These are phyloP conservation scores for Penstemon eatonii DNA, from an alignment of 257 asterid species.

Conservation along the genomic window DNA sequence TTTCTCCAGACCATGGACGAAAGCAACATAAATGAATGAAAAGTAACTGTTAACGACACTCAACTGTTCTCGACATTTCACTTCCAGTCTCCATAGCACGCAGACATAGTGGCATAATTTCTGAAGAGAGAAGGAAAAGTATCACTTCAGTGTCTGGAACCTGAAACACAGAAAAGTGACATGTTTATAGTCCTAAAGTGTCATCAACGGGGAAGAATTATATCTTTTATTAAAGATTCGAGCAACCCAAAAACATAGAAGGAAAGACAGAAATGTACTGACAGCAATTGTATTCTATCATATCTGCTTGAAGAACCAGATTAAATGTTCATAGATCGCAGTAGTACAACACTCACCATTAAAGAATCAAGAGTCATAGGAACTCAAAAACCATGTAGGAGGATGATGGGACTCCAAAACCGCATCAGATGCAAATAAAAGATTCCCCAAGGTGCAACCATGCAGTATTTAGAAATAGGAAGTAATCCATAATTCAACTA, in stretches of 20 bases:
- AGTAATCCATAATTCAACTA: background rate
- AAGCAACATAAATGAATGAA: background rate
- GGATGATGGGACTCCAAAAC: background rate
- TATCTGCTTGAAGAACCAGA: background rate
- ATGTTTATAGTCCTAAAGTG: background rate
- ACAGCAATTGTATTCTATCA: background rate
- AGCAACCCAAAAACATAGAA: background rate
- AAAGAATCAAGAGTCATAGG: too few species aligned
- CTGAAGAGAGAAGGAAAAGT: conserved; percentile 35
- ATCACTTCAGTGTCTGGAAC: conserved; percentile 31
- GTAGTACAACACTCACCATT: background rate
- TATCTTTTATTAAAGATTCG: background rate
- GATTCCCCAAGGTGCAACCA: background rate
- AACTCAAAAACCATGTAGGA: background rate
- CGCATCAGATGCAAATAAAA: background rate
- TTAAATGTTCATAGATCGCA: background rate
- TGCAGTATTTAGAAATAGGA: background rate
- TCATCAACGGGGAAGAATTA: background rate
- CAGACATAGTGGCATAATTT: conserved; percentile 41
- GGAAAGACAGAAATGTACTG: background rate
- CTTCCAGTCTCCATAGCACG: conserved; percentile 36
- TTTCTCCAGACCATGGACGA: background rate
- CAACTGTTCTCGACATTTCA: conserved; percentile 36
- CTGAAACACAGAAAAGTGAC: conserved; percentile 26
- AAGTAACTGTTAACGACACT: conserved; percentile 12